Evolutionary conservation across 257 asterid genomes (phyloP), one percentile per base, ranked within the genome.

Genomic region (Solanum appendiculatum): DNA sequence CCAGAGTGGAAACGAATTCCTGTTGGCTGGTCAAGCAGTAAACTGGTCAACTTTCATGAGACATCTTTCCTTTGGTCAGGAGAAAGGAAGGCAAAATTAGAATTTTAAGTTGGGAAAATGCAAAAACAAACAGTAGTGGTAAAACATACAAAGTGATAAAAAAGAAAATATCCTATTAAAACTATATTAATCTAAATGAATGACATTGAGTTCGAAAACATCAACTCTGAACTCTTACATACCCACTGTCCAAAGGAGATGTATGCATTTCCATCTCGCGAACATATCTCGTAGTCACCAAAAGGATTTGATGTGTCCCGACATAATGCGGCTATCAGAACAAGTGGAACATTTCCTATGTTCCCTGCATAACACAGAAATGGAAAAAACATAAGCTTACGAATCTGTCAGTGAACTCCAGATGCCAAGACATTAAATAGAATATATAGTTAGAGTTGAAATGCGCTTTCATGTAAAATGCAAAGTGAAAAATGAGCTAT

Each of bases 191-290:
- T 78, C 84, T 6, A 44, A 25, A 44, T 25, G 64, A 25, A 27
- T 15, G 40, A 44, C n/a, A 44, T 15, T 44, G 64, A 78, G 25
- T 78, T 15, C 5, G 6, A 29, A 80, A 81, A 39, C 85, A 31
- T 48, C 68, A 81, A 81, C 27, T 80, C 40, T 9, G 44, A 31
- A 29, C 36, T 48, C 82, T 80, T 54, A 89, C 93, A 90, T 92
- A 94, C 99, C 99, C 99, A 97, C 90, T 97, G 99, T 85, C 99
- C 99, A 69, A 97, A 97, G 75, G 99, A 96, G 88, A 97, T 97
- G 92, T 97, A 97, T 5, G 99, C 99, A 90, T 93, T 97, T 88
- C 99, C 99, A 92, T 97, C 99, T 93, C 91, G 94, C 25, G 98
- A 86, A 89, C 99, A 97, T 90, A 89, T 94, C 73, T 85, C 88